Base-by-base conservation (phyloP, 345 rosid genomes). In the Gossypium anomalum region DNA sequence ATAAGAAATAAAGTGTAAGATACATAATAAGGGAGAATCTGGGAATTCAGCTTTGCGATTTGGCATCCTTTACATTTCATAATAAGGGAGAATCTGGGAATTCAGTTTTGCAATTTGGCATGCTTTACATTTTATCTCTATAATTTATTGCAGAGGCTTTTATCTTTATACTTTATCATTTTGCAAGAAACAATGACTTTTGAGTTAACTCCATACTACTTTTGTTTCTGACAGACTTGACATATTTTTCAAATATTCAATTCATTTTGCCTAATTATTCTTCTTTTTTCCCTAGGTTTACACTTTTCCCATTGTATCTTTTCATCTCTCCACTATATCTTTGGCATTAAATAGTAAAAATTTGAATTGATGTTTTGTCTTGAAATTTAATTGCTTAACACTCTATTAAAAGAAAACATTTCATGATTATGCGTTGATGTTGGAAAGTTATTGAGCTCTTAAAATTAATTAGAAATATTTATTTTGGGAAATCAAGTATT, bases 11-110 rank as follows among this genome's bases (percentile, higher is more conserved):
- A 45, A 49, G 9, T 16, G 41, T 55, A 55, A 38, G n/a, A 38
- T 53, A n/a, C 34, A 71, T 17, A 41, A 56, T 56, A 71, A 22
- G 34, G 57, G 74, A 34, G 13, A 71, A 34, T 55, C 43, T 55
- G n/a, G 51, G n/a, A 55, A 56, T 20, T 55, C 29, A 71, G 38
- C 19, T 55, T 57, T n/a, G 7, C 13, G 6, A n/a, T 6, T 70
- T 70, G 27, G 61, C 7, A 25, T 49, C 23, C 45, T 69, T 69
- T 27, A 38, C 14, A 69, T 69, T 43, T 65, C 34, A 71, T 17
- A 41, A 56, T 56, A 71, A 22, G 34, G 57, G 74, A 34, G 13
- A 71, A 34, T 55, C 43, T 55, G n/a, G 51, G n/a, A 55, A 56
- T 20, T 55, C 29, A 71, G 38, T 14, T 55, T 57, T n/a, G 7